Base-by-base conservation (phyloP, 495 filamentous ascomycete genomes). In the Penicillium pulvis region DNA sequence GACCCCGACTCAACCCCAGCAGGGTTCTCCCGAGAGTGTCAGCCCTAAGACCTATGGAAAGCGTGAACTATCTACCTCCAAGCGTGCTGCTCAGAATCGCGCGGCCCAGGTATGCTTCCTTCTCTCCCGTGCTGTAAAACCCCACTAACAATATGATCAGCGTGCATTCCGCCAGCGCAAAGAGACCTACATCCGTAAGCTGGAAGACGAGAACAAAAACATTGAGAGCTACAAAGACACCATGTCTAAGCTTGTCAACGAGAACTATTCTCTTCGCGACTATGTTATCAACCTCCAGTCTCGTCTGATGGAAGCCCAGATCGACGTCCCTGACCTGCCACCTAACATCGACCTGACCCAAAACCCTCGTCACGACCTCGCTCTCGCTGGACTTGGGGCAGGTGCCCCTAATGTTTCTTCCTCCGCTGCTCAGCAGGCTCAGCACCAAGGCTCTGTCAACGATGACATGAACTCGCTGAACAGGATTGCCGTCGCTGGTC, bases 101-200 rank as follows among this genome's bases (percentile, higher is more conserved):
- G 94, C 94, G 63, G 94, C 94, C 47, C 94, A 98, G 87, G 94
- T 97, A 83, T 48, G 82, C 77, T 30, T 33, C 23, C n/a, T 50
- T 16, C 26, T 28, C n/a, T 36, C 17, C 31, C 46, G 47, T 23
- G 30, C 19, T 3, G n/a, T 41, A 11, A 12, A 3, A 14, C 42
- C 58, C 63, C 17, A 48, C 31, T 23, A 47, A 35, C 16, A 31
- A 51, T 47, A 59, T 20, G 9, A 16, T 5, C 67, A 98, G 94
- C 87, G 94, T 63, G 94, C 94, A 20, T 98, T 98, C 75, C 90
- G 94, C 24, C 93, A 97, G 79, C 90, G 94, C 53, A 98, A 98
- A 74, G 94, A 98, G 75, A 90, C 87, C 33, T 97, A 98, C 71
- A 98, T 98, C 71, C 96, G 96, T 78, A 92, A 93, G 69, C 81